A percentile compares a stretch with the other conserved stretches of the same genome.
These are phyloP conservation scores for Monosporascus cannonballus DNA, from an alignment of 2,329 filamentous ascomycete species.

Conservation along the genomic window DNA sequence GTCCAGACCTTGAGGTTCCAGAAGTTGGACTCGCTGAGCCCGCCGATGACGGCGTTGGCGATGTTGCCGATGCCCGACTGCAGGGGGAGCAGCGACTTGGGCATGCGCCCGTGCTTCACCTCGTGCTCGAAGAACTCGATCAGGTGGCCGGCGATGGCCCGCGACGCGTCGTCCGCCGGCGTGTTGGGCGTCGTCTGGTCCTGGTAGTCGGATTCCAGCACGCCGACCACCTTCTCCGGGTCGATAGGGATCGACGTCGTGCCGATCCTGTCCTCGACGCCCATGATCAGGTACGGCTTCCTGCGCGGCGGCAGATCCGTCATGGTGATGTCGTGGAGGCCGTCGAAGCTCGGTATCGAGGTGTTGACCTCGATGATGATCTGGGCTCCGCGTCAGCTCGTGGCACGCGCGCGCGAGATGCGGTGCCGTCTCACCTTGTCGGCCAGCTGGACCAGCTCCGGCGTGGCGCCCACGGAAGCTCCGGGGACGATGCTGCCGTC, in stretches of 20 bases:
- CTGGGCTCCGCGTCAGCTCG: slow-evolving; percentile 22
- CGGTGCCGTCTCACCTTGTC: slow-evolving; percentile 56
- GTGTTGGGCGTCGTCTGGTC: slow-evolving; percentile 70
- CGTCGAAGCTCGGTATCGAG: slow-evolving; percentile 75
- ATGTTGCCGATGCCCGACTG: slow-evolving; percentile 92
- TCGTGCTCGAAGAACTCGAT: slow-evolving; percentile 84
- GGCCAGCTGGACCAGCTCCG: slow-evolving; percentile 83
- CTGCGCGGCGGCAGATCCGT: slow-evolving; percentile 74
- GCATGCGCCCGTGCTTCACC: slow-evolving; percentile 70
- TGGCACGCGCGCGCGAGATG: not conserved
- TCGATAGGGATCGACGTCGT: slow-evolving; percentile 77
- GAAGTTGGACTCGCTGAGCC: slow-evolving; percentile 75
- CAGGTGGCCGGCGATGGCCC: slow-evolving; percentile 69
- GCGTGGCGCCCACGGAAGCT: slow-evolving; percentile 77
- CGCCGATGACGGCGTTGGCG: slow-evolving; percentile 84
- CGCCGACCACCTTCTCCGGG: slow-evolving; percentile 75
- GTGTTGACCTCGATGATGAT: slow-evolving; percentile 93
- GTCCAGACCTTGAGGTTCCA: slow-evolving; percentile 88
- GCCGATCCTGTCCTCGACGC: slow-evolving; percentile 80
- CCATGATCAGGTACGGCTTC: slow-evolving; percentile 82
- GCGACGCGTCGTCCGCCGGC: slow-evolving; percentile 66
- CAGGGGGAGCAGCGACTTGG: slow-evolving; percentile 69
- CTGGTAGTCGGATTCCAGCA: slow-evolving; percentile 79
- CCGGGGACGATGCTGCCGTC: slow-evolving; percentile 86
- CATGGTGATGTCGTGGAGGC: slow-evolving; percentile 85